A percentile compares a stretch with the other conserved stretches of the same genome.
Evolutionary conservation across 345 rosid species (phyloP).

Genomic region (Lenwebbia sp.): DNA sequence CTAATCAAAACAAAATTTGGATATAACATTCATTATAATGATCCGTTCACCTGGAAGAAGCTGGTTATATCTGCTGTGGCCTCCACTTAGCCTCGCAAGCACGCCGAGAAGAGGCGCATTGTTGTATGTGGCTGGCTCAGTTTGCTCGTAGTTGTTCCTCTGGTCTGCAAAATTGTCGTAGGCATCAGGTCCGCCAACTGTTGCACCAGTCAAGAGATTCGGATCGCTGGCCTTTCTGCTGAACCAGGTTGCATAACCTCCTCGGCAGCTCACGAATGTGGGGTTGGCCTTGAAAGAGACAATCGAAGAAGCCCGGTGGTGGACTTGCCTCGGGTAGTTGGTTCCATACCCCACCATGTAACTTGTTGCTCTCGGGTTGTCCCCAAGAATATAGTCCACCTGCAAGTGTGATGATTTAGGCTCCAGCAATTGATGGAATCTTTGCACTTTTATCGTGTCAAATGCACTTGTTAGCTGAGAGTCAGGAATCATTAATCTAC

Average conservation of each 20-base stretch:
- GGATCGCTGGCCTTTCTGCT: conserved; percentile 73
- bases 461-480: neutral
- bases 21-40: neutral
- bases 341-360: conserved; percentile 97
- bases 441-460: neutral
- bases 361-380: conserved; percentile 93
- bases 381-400: conserved; percentile 96
- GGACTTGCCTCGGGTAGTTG: conserved; percentile 85
- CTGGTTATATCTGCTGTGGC: conserved; percentile 62
- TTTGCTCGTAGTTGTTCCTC: conserved; percentile 92
- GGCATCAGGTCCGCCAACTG: conserved; percentile 96
- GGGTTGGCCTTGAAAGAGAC: conserved; percentile 69
- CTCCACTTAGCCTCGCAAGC: conserved; percentile 67
- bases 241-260: conserved; percentile 91
- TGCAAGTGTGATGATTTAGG: conserved; percentile 2
- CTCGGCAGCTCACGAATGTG: conserved; percentile 70
- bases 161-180: conserved; percentile 86
- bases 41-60: conserved; percentile 67
- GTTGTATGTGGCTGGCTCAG: conserved; percentile 98
- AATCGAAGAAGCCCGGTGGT: conserved; percentile 89
- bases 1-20: neutral
- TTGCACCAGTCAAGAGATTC: conserved; percentile 74
- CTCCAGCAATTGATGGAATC: neutral
- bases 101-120: conserved; percentile 93
- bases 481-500: conserved; percentile 9